Conservation (phyloP, 2,329 filamentous ascomycete genomes). For the Aspergillus tanneri region DNA sequence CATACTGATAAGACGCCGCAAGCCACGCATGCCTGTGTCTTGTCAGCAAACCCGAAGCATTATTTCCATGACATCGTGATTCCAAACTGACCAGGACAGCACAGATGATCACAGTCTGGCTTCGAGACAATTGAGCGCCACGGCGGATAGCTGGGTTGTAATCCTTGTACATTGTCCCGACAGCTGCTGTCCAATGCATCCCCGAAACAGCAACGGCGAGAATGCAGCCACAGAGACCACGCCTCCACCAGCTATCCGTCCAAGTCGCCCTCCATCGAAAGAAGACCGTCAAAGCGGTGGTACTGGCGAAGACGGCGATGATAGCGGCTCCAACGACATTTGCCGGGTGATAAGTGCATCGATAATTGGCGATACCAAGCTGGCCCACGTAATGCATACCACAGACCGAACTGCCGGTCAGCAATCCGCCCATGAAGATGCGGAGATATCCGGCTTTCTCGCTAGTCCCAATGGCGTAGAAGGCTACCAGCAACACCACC, state of each 20-base stretch:
- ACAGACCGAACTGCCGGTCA: constrained; percentile 73
- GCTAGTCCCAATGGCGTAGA: constrained; percentile 65
- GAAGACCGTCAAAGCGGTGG: constrained; percentile 69
- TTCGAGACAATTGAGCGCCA: constrained; percentile 53
- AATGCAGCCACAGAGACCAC: constrained; percentile 63
- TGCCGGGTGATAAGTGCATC: constrained; percentile 57
- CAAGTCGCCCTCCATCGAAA: constrained; percentile 74
- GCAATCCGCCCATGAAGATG: constrained; percentile 61
- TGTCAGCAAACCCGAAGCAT: constrained; percentile 8
- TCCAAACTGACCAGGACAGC: constrained; percentile 64
- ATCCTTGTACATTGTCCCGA: constrained; percentile 67
- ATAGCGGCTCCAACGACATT: constrained; percentile 67
- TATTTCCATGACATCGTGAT: too few relatives aligned
- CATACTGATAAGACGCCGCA: constrained; percentile 60
- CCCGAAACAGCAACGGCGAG: constrained; percentile 74
- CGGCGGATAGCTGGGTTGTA: constrained; percentile 44
- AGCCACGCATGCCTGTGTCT: constrained; percentile 57
- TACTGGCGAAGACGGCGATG: constrained; percentile 72
- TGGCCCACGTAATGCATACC: constrained; percentile 91
- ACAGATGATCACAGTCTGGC: constrained; percentile 70
- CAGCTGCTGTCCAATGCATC: constrained; percentile 82
- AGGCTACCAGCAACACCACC: constrained; percentile 69
- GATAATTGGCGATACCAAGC: constrained; percentile 75
- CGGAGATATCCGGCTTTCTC: constrained; percentile 59
- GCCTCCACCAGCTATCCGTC: constrained; percentile 77